Percentiles rank a stretch among this genome's conserved stretches.
Conservation (phyloP, 2,329 filamentous ascomycete genomes). For the Domatiomyces catenatus region DNA sequence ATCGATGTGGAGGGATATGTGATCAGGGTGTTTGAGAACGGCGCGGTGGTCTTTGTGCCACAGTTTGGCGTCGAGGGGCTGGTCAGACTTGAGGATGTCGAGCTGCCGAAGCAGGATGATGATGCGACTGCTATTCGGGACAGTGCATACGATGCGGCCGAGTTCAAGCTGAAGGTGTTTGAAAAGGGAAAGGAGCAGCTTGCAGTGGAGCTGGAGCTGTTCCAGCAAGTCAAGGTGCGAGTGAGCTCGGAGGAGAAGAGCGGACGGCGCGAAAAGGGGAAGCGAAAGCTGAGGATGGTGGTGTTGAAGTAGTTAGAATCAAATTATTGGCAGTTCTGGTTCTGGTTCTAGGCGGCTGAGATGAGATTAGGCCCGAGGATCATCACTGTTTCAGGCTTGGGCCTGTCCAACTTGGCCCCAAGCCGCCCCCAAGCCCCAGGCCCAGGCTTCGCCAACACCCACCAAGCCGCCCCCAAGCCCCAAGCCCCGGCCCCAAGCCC, state of each 20-base stretch:
- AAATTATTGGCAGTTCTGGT: too few relatives aligned
- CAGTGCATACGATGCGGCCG: conserved; percentile 69
- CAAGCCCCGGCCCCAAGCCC: too few relatives aligned
- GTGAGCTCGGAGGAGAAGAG: conserved; percentile 91
- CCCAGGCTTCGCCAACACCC: too few relatives aligned
- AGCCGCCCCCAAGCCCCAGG: too few relatives aligned
- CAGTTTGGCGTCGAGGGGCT: conserved; percentile 89
- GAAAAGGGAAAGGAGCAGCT: conserved; percentile 42
- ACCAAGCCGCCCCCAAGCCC: too few relatives aligned
- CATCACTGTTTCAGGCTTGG: too few relatives aligned
- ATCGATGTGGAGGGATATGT: conserved; percentile 83
- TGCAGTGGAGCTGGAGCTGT: conserved; percentile 55
- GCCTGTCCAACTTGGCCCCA: too few relatives aligned
- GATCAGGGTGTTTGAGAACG: conserved; percentile 95
- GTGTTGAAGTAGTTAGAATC: conserved; percentile 18
- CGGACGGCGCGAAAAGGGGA: conserved; percentile 56
- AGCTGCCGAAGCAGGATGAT: conserved; percentile 21
- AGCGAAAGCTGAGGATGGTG: conserved; percentile 48
- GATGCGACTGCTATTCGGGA: conserved; percentile 39
- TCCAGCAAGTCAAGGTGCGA: conserved; percentile 77
- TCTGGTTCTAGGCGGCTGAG: too few relatives aligned
- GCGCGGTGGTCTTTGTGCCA: conserved; percentile 90
- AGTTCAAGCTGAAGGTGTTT: conserved; percentile 55
- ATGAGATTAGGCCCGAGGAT: too few relatives aligned
- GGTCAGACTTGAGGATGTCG: conserved; percentile 69